phyloP scores from a whole-genome alignment of 2,329 filamentous ascomycete species.

The Rachicladosporium sp. region DNA sequence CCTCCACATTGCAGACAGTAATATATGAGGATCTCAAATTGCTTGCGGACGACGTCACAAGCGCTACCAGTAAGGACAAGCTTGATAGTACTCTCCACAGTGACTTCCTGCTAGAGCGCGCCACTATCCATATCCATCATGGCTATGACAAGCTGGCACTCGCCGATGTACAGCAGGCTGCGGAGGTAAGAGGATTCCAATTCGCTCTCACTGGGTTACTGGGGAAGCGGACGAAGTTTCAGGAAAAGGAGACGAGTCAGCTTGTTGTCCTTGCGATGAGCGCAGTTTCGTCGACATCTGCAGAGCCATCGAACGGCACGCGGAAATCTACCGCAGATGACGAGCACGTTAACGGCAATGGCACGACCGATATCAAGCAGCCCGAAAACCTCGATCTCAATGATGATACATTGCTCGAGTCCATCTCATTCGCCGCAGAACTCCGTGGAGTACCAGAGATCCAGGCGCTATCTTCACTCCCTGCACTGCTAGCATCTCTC shows the following conservation, averaged over 20 bases:
- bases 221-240: slow-evolving; percentile 73
- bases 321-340: too few species aligned
- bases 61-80: background rate
- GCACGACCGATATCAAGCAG: too few species aligned
- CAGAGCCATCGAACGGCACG: background rate
- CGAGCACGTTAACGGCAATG: background rate
- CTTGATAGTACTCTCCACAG: slow-evolving; percentile 14
- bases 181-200: slow-evolving; percentile 54
- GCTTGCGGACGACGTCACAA: slow-evolving; percentile 7
- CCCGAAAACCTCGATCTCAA: slow-evolving; percentile 60
- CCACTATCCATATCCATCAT: slow-evolving; percentile 72
- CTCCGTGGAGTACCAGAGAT: slow-evolving; percentile 27
- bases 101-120: slow-evolving; percentile 68
- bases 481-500: slow-evolving; percentile 49
- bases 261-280: slow-evolving; percentile 84
- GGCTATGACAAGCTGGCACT: slow-evolving; percentile 66
- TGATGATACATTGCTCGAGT: slow-evolving; percentile 84
- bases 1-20: slow-evolving; percentile 44
- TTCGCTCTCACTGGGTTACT: slow-evolving; percentile 78
- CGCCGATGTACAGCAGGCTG: slow-evolving; percentile 57
- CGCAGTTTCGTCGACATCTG: slow-evolving; percentile 21
- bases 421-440: slow-evolving; percentile 56
- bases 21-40: slow-evolving; percentile 49
- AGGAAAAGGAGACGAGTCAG: slow-evolving; percentile 71
- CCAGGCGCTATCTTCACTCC: slow-evolving; percentile 41